Evolutionary conservation across 2,329 filamentous ascomycete species (phyloP), one percentile per base, ranked within the genome.

Genomic region (Verticillium dahliae): DNA sequence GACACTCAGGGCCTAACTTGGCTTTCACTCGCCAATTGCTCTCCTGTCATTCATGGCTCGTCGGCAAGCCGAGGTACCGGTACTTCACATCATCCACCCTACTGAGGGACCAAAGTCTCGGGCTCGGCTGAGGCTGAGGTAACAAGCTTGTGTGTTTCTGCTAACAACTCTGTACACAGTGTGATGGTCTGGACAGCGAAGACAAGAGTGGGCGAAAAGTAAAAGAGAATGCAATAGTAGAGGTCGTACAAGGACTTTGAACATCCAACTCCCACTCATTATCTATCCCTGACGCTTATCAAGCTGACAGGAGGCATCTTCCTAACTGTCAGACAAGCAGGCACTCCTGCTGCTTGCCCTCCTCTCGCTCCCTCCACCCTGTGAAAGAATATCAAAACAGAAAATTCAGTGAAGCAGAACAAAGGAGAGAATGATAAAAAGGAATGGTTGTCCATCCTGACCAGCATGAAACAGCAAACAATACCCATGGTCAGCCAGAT

Each of bases 391-490:
- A 57, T 60, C 62, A 10, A 27, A 57, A 22, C 61, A 61, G 56
- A 41, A 61, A 63, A 50, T 63, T n/a, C 27, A 64, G 61, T 58
- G 60, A 58, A 60, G 56, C 61, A 39, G 55, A 61, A 63, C 61
- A 60, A 10, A 55, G 15, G 52, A 56, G 61, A 62, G 54, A 58
- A 35, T 38, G 61, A 57, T 59, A 61, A 64, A 54, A 38, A 56
- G 57, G 57, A 62, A 55, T n/a, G 37, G 18, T 7, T 37, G 41
- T 22, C 7, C 45, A 10, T n/a, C 35, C 33, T 60, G 41, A 52
- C 31, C n/a, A 41, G 35, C 41, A 56, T 31, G 52, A 38, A n/a
- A 58, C 15, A 61, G 39, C 59, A 60, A 39, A 15, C 18, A 45
- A 31, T 37, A 50, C 18, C 37, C 13, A 57, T 57, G 41, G 15